These are phyloP conservation scores for Candida ipomoeae DNA, from an alignment of 805 yeast species.

Conservation along the genomic window DNA sequence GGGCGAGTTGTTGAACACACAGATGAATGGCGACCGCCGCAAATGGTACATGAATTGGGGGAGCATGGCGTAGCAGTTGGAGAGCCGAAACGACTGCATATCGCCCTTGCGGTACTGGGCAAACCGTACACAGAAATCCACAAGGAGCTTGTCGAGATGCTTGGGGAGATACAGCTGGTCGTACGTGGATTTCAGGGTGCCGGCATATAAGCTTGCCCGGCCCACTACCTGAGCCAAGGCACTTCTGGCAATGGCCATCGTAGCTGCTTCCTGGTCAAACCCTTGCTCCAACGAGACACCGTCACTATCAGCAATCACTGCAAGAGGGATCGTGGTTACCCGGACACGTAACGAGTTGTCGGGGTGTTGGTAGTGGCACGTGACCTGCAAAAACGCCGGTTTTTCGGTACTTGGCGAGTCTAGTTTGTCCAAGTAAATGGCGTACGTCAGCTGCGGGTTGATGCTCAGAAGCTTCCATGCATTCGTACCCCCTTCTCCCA, in stretches of 20 bases:
- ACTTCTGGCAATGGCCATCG: slow-evolving; percentile 55
- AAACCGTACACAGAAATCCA: slow-evolving; percentile 45
- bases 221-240: slow-evolving; percentile 30
- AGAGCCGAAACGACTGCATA: slow-evolving; percentile 46
- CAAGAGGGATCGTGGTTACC: slow-evolving; percentile 54
- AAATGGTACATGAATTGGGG: slow-evolving; percentile 69
- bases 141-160: slow-evolving; percentile 46
- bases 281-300: slow-evolving; percentile 40
- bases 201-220: background rate
- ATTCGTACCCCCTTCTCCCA: slow-evolving; percentile 51
- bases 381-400: slow-evolving; percentile 46
- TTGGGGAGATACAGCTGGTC: slow-evolving; percentile 35
- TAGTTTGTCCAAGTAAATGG: slow-evolving; percentile 51
- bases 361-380: slow-evolving; percentile 60
- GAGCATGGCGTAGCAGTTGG: slow-evolving; percentile 47
- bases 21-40: slow-evolving; percentile 61
- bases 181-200: slow-evolving; percentile 16
- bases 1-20: slow-evolving; percentile 66
- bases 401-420: slow-evolving; percentile 25
- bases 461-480: slow-evolving; percentile 59
- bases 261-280: slow-evolving; percentile 69
- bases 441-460: slow-evolving; percentile 56
- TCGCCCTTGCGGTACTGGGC: slow-evolving; percentile 46
- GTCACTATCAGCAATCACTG: slow-evolving; percentile 39
- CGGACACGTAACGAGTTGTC: slow-evolving; percentile 53